Base-by-base conservation (phyloP, 805 yeast genomes). In the Zygosaccharomyces pseudorouxii region DNA sequence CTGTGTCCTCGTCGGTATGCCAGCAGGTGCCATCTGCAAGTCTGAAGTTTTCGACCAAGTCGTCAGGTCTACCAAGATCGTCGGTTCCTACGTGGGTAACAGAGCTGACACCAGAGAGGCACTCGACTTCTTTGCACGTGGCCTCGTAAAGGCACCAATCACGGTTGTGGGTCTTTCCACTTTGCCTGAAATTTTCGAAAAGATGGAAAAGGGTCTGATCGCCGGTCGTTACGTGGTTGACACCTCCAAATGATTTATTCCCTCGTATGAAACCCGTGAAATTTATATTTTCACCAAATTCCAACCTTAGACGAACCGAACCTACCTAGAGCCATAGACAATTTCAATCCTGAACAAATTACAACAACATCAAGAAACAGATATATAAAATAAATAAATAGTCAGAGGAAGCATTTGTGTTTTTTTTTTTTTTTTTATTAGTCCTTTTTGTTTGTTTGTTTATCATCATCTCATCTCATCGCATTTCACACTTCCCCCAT, bases 1-100 rank as follows among this genome's bases (percentile, higher is more conserved):
- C 55, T 84, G 82, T 65, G 85, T 78, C 50, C 73, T 76, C 57
- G 88, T 84, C 57, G 89, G 89, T 61, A 73, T 88, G 61, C 95
- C 95, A 60, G 86, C 89, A 23, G 82, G 82, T 60, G 92, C 93
- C 54, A 77, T 79, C 68, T 79, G 81, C 62, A 74, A 76, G 57
- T 80, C 89, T 36, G 77, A 80, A 49, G 88, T 88, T 47, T 84
- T 86, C 74, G 72, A 75, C 55, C 80, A 85, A 45, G 95, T 87
- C 52, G 82, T 84, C 57, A 84, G 78, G 71, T 79, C 87, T 50
- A 74, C 84, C 67, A 73, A 74, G 63, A 82, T 87, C 65, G 80
- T 75, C 68, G 95, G 93, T 59, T 86, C 95, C 46, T 85, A 85
- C 65, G 95, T 87, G 54, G 96, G 95, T 61, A 86, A 86, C 80